Evolutionary conservation across 1,284 basidiomycete genomes (phyloP), one percentile per base, ranked within the genome.

Genomic region (Pseudozyma pruni): DNA sequence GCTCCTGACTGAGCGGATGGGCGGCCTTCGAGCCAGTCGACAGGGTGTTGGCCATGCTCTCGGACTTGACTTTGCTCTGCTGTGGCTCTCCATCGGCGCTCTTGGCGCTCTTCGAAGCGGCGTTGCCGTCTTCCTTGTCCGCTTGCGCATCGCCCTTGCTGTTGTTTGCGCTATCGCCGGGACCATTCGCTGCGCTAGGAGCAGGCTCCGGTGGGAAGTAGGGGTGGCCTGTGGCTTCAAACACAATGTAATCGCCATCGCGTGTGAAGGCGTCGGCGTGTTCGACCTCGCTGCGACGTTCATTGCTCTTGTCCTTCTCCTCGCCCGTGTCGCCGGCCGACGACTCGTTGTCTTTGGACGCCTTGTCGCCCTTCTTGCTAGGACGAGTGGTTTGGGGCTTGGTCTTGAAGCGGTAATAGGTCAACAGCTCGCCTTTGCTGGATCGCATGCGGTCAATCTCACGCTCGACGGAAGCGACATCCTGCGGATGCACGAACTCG

Each of bases 341-440:
- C 6, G 62, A 63, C 22, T 56, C 63, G 43, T 66, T 58, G 19
- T 62, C 66, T 19, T 50, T 60, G 38, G 40, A 43, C 14, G 47
- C 38, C 43, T 61, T 59, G 16, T 60, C 54, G 38, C 57, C 61
- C 22, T 59, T 62, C 35, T 70, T 63, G 52, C 37, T n/a, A 1
- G 63, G 11, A 16, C 42, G 46, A 8, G 23, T 38, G 16, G 55
- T 33, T 40, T 73, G 56, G 39, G 51, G 67, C 46, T 79, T 78
- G 34, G 67, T 71, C 54, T 58, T 63, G 66, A 79, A 76, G 39
- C 77, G 77, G 38, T 77, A 78, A 53, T 77, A 79, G 25, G 71
- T 67, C 39, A 67, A 38, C 7, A 79, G 41, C 38, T 78, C 76
- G 40, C 60, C 71, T 19, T 61, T 58, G 54, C 62, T 54, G 43